Percentiles rank a stretch among this genome's conserved stretches.
Evolutionary conservation across 2,329 filamentous ascomycete species (phyloP).

Genomic region (Aspergillus sp.): DNA sequence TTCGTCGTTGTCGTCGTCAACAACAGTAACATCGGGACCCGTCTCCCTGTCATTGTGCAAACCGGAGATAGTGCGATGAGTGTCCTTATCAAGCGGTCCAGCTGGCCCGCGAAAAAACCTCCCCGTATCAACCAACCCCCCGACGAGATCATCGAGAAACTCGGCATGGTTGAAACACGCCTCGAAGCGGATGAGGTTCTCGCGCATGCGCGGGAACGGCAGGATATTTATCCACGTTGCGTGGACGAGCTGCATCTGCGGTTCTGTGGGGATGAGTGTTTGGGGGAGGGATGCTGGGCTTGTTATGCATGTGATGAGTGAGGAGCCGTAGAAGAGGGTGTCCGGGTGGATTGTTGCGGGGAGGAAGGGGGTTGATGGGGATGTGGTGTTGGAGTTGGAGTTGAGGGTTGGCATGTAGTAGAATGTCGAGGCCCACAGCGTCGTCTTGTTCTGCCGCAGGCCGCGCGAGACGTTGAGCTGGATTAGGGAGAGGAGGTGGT

Average conservation of each 20-base stretch:
- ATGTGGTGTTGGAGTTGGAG: not conserved
- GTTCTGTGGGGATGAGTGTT: conserved; percentile 18
- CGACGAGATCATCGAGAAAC: conserved; percentile 6
- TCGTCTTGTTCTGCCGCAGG: conserved; percentile 25
- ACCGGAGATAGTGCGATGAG: no score
- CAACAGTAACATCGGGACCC: no score
- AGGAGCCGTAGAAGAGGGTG: not conserved
- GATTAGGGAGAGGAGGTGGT: conserved; percentile 32
- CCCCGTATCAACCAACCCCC: not conserved
- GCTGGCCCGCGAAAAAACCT: not conserved
- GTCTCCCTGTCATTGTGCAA: no score
- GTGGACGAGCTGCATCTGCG: conserved; percentile 24
- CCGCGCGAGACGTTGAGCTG: conserved; percentile 34
- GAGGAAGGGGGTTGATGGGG: not conserved
- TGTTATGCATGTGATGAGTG: not conserved
- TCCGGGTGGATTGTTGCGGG: not conserved
- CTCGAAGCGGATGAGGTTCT: conserved; percentile 25
- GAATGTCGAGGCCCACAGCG: not conserved
- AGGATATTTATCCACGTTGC: conserved; percentile 26
- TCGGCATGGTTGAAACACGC: conserved; percentile 19
- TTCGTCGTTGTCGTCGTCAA: not conserved
- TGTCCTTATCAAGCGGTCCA: no score
- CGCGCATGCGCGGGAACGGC: conserved; percentile 25
- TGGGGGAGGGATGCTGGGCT: conserved; percentile 16
- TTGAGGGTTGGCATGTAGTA: not conserved